Conservation (phyloP, 2,329 filamentous ascomycete genomes). For the Colletotrichum sp. region DNA sequence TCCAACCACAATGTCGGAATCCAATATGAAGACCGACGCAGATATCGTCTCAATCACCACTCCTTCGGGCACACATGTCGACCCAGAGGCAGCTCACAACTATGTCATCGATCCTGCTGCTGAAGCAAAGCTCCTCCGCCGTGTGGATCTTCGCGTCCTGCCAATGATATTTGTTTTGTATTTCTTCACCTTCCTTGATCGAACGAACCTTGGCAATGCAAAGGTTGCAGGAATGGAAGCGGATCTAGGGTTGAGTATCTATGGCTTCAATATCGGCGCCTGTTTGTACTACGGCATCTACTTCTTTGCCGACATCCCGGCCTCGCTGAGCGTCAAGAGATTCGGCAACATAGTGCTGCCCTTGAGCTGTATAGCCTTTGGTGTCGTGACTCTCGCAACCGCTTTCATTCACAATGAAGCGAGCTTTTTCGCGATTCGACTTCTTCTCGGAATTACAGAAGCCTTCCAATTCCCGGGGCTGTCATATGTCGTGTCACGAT, state of each 20-base stretch:
- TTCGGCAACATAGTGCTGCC: slow-evolving; percentile 25
- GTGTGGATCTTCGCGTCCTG: slow-evolving; percentile 34
- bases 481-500: slow-evolving; percentile 69
- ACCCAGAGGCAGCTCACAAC: slow-evolving; percentile 22
- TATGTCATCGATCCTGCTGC: slow-evolving; percentile 22
- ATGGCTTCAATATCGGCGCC: slow-evolving; percentile 23
- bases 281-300: slow-evolving; percentile 26
- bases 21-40: background rate
- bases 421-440: slow-evolving; percentile 58
- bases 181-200: slow-evolving; percentile 60
- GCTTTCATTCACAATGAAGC: slow-evolving; percentile 61
- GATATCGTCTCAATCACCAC: background rate
- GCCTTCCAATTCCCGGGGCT: slow-evolving; percentile 70
- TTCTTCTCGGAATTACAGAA: slow-evolving; percentile 66
- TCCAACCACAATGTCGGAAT: background rate
- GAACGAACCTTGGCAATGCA: slow-evolving; percentile 53
- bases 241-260: slow-evolving; percentile 46
- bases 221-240: slow-evolving; percentile 44
- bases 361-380: slow-evolving; percentile 53
- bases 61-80: background rate
- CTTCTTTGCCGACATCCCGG: slow-evolving; percentile 25
- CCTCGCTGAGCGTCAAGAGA: slow-evolving; percentile 24
- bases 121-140: slow-evolving; percentile 23
- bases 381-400: slow-evolving; percentile 62
- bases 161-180: slow-evolving; percentile 62